Conservation (phyloP, 2,329 filamentous ascomycete species). For the Trichophyton benhamiae region DNA sequence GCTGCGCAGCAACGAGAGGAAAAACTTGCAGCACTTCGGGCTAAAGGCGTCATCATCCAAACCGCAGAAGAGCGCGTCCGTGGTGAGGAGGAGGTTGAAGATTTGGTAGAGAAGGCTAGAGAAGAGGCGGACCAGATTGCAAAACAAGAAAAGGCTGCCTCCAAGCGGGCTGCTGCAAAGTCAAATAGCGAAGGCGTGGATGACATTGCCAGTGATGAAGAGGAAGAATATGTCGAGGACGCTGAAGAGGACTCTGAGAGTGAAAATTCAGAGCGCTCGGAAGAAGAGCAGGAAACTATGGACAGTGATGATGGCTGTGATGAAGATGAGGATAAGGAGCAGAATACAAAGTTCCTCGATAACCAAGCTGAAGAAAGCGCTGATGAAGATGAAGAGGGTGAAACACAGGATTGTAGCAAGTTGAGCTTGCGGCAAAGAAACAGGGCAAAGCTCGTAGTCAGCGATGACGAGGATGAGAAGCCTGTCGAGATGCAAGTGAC, state of each 20-base stretch:
- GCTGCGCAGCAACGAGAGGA: conserved; percentile 65
- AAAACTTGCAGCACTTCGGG: conserved; percentile 61
- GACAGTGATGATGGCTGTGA: conserved; percentile 15
- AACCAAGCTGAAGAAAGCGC: conserved; percentile 35
- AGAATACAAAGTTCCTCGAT: conserved; percentile 20
- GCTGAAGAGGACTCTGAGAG: conserved; percentile 28
- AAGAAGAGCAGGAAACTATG: conserved; percentile 20
- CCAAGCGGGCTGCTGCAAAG: conserved; percentile 50
- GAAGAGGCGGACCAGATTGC: conserved; percentile 68
- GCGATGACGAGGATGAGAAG: conserved; percentile 52
- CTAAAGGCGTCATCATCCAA: conserved; percentile 68
- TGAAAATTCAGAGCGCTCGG: conserved; percentile 1
- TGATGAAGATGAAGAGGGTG: conserved; percentile 19
- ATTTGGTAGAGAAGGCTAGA: conserved; percentile 73
- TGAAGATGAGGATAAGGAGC: conserved; percentile 14
- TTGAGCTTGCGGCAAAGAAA: conserved; percentile 39
- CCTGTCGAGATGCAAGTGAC: conserved; percentile 11
- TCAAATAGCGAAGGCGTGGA: conserved; percentile 36
- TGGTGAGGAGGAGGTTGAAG: conserved; percentile 72
- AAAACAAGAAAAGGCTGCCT: conserved; percentile 60
- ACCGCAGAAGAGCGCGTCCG: conserved; percentile 76
- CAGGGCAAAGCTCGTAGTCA: conserved; percentile 45
- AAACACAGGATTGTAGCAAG: conserved; percentile 29
- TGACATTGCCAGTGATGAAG: conserved; percentile 47
- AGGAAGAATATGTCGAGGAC: conserved; percentile 32